Base-by-base conservation (phyloP, 495 filamentous ascomycete species). In the Gamarada debralockiae region DNA sequence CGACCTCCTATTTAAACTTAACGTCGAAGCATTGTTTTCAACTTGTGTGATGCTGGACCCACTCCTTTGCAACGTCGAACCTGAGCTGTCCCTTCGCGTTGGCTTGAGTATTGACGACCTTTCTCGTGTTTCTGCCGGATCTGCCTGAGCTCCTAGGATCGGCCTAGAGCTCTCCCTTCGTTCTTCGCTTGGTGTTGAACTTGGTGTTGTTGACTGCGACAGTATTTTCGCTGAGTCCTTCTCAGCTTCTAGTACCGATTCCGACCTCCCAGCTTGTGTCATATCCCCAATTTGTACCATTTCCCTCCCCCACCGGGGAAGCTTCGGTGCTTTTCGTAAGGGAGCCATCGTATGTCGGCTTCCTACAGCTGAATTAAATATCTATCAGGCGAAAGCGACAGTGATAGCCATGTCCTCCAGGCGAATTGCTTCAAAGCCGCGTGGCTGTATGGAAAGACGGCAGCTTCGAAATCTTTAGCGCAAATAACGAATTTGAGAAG, bases 181-280 rank as follows among this genome's bases (percentile, higher is more conserved):
- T 29, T 29, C 27, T 6, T 6, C 13, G 10, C 15, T 21, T 5
- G 10, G 15, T 43, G 18, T 6, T 22, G 13, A 5, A 21, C 27
- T 31, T 13, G 39, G 25, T 15, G 34, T 21, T 15, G 33, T 45
- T 12, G 15, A 15, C 18, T 29, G 8, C 18, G 43, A 49, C 34
- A 9, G 40, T 14, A 53, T 22, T 18, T 48, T 29, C 9, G 41
- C 52, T 13, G 29, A 18, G 15, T 40, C 53, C 22, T 20, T 29
- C 34, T 55, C 48, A 3, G 46, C 45, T 33, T 29, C 41, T n/a
- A 55, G 15, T 21, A 27, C 34, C 15, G 52, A 37, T 17, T 21
- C 29, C 22, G 50, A 29, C 12, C 56, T 45, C 9, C 45, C 46
- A 14, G 46, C 55, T 25, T 52, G 33, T 36, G 14, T 17, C 42